These are phyloP conservation scores for Talaromyces sp. DNA, from an alignment of 2,329 filamentous ascomycete species.

Conservation along the genomic window DNA sequence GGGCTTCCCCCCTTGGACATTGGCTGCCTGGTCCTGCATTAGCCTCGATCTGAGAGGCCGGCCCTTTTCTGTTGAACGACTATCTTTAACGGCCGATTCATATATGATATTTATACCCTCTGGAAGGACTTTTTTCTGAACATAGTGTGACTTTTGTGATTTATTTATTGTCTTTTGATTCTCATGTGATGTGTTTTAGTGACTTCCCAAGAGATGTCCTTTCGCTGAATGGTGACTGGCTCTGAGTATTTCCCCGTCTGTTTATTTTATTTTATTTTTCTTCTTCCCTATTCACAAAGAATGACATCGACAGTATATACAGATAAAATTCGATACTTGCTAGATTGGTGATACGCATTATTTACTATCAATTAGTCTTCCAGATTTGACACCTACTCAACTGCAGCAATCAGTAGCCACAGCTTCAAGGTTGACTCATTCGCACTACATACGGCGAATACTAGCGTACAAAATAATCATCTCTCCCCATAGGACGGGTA, in stretches of 20 bases:
- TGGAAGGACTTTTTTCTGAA: not conserved
- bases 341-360: not conserved
- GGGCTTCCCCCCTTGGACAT: not conserved
- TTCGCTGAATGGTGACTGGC: not conserved
- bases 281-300: not conserved
- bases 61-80: not conserved
- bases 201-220: not conserved
- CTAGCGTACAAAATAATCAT: not conserved
- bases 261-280: too few species aligned
- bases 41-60: not conserved
- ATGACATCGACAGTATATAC: not conserved
- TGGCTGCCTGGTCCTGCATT: not conserved
- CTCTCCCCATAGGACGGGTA: too few species aligned
- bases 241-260: not conserved
- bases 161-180: not conserved
- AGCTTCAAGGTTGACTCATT: not conserved
- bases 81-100: not conserved
- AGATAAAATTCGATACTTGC: not conserved
- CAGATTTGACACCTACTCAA: not conserved
- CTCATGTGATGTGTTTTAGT: not conserved
- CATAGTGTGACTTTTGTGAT: not conserved
- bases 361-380: not conserved
- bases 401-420: too few species aligned
- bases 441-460: not conserved
- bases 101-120: not conserved